Evolutionary conservation across 2,329 filamentous ascomycete species (phyloP), one percentile per base, ranked within the genome.

Genomic region (Pestalotiopsis sp.): DNA sequence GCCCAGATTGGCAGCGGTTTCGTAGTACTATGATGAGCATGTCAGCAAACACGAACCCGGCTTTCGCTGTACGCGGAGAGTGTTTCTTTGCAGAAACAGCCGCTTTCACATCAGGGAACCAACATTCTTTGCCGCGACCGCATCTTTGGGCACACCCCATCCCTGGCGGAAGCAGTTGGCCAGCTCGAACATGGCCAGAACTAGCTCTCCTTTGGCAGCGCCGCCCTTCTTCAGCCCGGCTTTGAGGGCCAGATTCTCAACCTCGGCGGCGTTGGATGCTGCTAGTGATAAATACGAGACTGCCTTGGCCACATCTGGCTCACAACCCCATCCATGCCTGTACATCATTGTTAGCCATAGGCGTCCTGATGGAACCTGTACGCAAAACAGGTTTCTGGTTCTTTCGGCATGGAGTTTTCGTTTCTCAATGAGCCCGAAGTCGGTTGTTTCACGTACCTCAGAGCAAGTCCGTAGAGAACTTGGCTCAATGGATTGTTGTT

Each of bases 161-260:
- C 94, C 96, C 79, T 98, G 89, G 69, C 96, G 90, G 84, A 98
- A 98, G 81, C 89, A 95, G 80, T 96, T 96, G 66, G 91, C 93
- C 75, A 99, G 83, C 83, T 99, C 96, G 76, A 96, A 98, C 71
- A 99, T 98, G 69, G 96, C 95, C 69, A 99, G 89, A 20, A 98
- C 93, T 65, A 99, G 87, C 84, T 99, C 96, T 68, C 96, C 96
- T 82, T 98, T 99, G 58, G 95, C 95, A 14, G 93, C 91, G 69
- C 96, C 96, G 65, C 96, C 96, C 80, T 96, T 97, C 81, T 94
- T 96, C 80, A 97, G 88, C 17, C 95, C 96, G 9, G 94, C 92
- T 72, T 91, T 85, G 24, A 98, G 88, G 38, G 96, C 96, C 74
- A 94, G 84, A 65, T 92, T 88, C 82, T 99, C 96, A 66, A 99